Conservation (phyloP, 371 early-diverging fungal species). For the Entomophthora muscae region DNA sequence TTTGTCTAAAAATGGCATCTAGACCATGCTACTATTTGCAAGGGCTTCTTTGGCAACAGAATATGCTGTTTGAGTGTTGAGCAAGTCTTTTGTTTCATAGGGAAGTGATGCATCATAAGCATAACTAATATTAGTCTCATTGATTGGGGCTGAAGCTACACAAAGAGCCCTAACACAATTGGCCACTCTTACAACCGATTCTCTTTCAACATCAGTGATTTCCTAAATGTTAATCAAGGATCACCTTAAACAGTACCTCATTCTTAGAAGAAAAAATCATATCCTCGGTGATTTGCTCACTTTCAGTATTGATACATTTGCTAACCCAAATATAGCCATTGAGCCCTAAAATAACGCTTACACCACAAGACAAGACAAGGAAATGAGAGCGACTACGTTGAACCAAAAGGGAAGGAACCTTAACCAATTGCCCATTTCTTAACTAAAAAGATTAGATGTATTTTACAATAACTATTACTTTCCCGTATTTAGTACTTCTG, state of each 20-base stretch:
- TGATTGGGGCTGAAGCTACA: conserved; percentile 52
- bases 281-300: conserved; percentile 14
- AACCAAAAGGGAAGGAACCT: conserved; percentile 69
- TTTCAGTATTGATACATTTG: conserved; percentile 42
- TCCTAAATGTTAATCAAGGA: conserved; percentile 72
- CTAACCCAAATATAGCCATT: conserved; percentile 96
- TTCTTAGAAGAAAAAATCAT: conserved; percentile 16
- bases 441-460: conserved; percentile 22
- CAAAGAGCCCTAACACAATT: conserved; percentile 71
- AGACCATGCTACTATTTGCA: background rate
- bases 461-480: conserved; percentile 22
- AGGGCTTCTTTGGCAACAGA: conserved; percentile 4
- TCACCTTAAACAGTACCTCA: conserved; percentile 44
- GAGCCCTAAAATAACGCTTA: conserved; percentile 84
- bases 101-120: conserved; percentile 70
- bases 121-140: conserved; percentile 67
- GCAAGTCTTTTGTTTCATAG: background rate
- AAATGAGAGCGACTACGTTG: conserved; percentile 88
- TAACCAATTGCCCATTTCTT: conserved; percentile 73
- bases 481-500: conserved; percentile 90
- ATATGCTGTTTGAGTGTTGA: background rate
- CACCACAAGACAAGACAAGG: conserved; percentile 62
- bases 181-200: conserved; percentile 67
- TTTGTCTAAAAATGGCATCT: too few species aligned
- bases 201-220: conserved; percentile 25